Percentiles rank a stretch among this genome's conserved stretches.
Conservation (phyloP, 208 protist species). For the Wallacemonas sp. region DNA sequence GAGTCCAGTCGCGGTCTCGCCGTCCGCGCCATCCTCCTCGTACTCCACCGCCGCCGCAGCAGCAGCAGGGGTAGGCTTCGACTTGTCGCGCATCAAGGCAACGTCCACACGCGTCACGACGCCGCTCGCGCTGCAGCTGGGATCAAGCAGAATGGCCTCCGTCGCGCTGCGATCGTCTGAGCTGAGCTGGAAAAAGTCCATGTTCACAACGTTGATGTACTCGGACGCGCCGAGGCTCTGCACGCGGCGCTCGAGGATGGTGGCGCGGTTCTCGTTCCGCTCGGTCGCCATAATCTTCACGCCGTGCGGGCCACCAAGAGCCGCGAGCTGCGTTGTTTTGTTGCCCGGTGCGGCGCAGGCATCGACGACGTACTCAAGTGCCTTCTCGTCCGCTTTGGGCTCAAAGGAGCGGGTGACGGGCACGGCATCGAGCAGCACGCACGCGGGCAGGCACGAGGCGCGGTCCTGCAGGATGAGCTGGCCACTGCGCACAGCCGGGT, state of each 20-base stretch:
- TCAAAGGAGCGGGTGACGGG: conserved; percentile 15
- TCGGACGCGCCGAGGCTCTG: conserved; percentile 62
- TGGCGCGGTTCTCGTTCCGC: conserved; percentile 70
- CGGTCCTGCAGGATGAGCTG: conserved; percentile 91
- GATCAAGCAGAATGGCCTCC: conserved; percentile 91
- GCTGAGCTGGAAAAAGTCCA: conserved; percentile 86
- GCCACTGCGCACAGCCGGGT: conserved; percentile 80
- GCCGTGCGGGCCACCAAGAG: conserved; percentile 48
- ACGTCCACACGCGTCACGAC: conserved; percentile 89
- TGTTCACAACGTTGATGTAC: conserved; percentile 80
- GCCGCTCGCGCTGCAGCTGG: conserved; percentile 90
- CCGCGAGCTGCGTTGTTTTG: conserved; percentile 90
- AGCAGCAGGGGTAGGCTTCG: neutral
- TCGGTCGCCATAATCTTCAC: conserved; percentile 90
- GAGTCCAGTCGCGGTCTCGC: conserved; percentile 8
- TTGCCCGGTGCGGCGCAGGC: conserved; percentile 92
- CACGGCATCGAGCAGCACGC: conserved; percentile 80
- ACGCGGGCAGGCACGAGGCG: conserved; percentile 91
- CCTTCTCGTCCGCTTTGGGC: conserved; percentile 12
- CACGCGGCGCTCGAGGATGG: conserved; percentile 67
- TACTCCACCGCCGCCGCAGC: neutral
- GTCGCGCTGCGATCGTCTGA: conserved; percentile 71
- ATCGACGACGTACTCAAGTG: conserved; percentile 87
- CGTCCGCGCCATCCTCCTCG: conserved; percentile 16
- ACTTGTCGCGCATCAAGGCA: conserved; percentile 46